Base-by-base conservation (phyloP, 176 grass and related monocot genomes). In the Aegilops longissima region DNA sequence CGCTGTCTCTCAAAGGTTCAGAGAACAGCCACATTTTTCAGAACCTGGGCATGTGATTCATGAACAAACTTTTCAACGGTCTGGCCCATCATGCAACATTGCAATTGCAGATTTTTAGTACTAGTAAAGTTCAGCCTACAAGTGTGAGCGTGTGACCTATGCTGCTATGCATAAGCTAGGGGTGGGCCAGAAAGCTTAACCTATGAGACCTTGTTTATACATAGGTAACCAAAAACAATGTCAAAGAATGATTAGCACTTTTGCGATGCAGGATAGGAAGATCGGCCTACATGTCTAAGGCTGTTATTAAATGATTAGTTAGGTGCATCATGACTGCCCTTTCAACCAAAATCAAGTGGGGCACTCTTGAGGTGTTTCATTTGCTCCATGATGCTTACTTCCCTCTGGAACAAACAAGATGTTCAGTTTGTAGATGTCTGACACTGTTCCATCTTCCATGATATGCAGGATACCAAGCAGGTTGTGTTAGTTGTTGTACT, bases 311-410 rank as follows among this genome's bases (percentile, higher is more conserved):
- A 66, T 58, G 12, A 30, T 42, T 34, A 79, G 68, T 83, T 56
- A 66, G 42, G 66, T 83, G 66, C 80, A 86, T 83, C 84, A 66
- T 21, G 42, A 18, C 54, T 40, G 42, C 54, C 84, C 73, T 86
- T 86, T 86, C 64, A 90, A 65, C 84, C 84, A 33, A 87, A 90
- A 87, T 87, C 80, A 87, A 90, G 80, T 73, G 84, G 80, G 80
- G 25, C 82, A 90, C 79, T 65, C 70, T 52, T 82, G 88, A 25
- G 16, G 16, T 82, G 40, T 76, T 75, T 33, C 51, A 63, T 82
- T 38, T 66, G 47, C 66, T 61, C 29, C 54, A 39, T 39, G 12
- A 30, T 63, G 27, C 10, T 12, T 45, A 45, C 63, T 54, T 51
- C 30, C 36, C 72, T 52, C 51, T 63, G 25, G 12, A 86, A 56